A percentile compares a stretch with the other conserved stretches of the same genome.
Evolutionary conservation across 352 stramenopile genomes (phyloP).

Genomic region (Phytophthora ramorum): DNA sequence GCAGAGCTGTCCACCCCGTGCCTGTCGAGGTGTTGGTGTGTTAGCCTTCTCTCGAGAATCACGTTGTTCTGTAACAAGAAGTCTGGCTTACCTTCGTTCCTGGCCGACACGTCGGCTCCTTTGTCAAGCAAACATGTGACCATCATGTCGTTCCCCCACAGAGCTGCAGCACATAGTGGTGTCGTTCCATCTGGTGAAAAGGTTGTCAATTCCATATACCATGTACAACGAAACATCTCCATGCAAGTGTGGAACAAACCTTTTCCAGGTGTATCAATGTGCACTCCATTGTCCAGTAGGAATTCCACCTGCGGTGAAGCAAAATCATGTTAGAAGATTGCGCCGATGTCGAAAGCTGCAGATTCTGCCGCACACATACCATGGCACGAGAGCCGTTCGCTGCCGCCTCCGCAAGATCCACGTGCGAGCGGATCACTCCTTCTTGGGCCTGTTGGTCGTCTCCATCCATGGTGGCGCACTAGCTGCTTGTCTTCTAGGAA

Average conservation of each 20-base stretch:
- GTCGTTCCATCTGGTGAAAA: conserved; percentile 61
- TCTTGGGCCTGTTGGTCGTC: conserved; percentile 45
- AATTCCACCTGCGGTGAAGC: conserved; percentile 54
- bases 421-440: conserved; percentile 65
- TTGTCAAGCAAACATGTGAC: conserved; percentile 65
- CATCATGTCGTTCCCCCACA: conserved; percentile 76
- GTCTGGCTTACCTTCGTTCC: conserved; percentile 58
- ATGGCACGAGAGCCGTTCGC: conserved; percentile 69
- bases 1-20: conserved; percentile 69
- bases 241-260: conserved; percentile 23
- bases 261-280: conserved; percentile 59
- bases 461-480: conserved; percentile 31
- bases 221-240: neutral
- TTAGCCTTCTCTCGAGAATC: neutral
- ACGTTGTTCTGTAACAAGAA: neutral
- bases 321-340: neutral
- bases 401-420: conserved; percentile 67
- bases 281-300: conserved; percentile 56
- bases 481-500: neutral
- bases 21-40: conserved; percentile 27
- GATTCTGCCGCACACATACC: conserved; percentile 26
- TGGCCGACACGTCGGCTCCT: conserved; percentile 53
- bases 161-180: conserved; percentile 59
- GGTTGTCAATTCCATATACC: neutral
- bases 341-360: neutral